These are phyloP conservation scores for Podaxis sp. DNA, from an alignment of 768 basidiomycete genomes.

Conservation along the genomic window DNA sequence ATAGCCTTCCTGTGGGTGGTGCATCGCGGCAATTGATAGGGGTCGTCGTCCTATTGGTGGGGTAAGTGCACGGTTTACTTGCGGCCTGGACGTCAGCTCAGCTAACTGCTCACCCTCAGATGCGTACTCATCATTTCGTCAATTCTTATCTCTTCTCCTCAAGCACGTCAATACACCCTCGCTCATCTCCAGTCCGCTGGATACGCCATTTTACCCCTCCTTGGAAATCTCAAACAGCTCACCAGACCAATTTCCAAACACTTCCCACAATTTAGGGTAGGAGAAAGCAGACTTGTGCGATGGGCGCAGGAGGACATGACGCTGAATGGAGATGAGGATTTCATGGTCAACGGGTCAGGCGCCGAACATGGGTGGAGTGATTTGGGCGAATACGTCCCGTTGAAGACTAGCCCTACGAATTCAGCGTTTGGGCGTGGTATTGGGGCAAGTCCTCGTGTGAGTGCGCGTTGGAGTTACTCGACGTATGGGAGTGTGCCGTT, in stretches of 20 bases:
- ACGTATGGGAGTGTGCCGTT: conserved; percentile 7
- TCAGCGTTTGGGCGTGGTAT: background rate
- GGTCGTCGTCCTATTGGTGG: conserved; percentile 20
- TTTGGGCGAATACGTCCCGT: conserved; percentile 43
- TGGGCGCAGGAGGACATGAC: conserved; percentile 50
- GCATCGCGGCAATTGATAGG: conserved; percentile 23
- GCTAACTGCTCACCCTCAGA: conserved; percentile 7
- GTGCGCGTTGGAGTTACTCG: background rate
- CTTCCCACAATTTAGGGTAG: conserved; percentile 32
- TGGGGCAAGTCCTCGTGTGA: background rate
- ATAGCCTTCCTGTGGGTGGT: conserved; percentile 21
- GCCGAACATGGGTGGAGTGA: conserved; percentile 28
- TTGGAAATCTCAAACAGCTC: conserved; percentile 16
- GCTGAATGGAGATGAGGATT: conserved; percentile 35
- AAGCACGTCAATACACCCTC: conserved; percentile 22
- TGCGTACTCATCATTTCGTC: conserved; percentile 15
- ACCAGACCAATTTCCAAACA: conserved; percentile 21
- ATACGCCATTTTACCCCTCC: conserved; percentile 20
- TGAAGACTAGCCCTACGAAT: conserved; percentile 31
- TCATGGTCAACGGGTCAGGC: conserved; percentile 41
- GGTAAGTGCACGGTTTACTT: conserved; percentile 20
- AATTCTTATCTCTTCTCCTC: conserved; percentile 24
- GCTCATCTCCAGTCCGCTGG: conserved; percentile 20
- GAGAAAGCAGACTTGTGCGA: conserved; percentile 38
- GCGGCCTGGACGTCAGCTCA: background rate